Conservation (phyloP, 148 eudicot genomes). For the Amaranthus hypochondriacus region DNA sequence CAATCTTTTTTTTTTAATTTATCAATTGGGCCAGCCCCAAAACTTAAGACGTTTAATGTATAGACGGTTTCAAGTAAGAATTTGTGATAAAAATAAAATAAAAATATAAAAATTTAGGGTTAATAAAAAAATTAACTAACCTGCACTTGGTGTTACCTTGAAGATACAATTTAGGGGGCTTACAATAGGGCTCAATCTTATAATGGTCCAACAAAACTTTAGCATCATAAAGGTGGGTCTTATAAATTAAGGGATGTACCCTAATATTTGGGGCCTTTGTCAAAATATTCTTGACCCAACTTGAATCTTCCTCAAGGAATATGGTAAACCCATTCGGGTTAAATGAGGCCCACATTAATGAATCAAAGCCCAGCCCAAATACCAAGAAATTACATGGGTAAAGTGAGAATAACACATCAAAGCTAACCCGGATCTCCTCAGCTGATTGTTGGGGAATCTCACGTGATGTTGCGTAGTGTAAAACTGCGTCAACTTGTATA, state of each 20-base stretch:
- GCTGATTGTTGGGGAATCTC: constrained; percentile 40
- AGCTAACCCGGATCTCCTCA: constrained; percentile 39
- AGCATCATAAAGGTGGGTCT: constrained; percentile 45
- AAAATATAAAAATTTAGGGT: not conserved
- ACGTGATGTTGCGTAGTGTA: constrained; percentile 48
- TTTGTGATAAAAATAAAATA: too few species aligned
- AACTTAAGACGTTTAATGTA: too few species aligned
- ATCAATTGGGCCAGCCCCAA: too few species aligned
- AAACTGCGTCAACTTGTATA: constrained; percentile 40
- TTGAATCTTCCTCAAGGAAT: constrained; percentile 49
- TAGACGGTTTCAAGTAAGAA: too few species aligned
- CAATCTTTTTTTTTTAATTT: too few species aligned
- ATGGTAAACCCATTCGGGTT: constrained; percentile 48
- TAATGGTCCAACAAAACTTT: constrained; percentile 36
- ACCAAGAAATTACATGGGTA: constrained; percentile 47
- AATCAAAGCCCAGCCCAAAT: constrained; percentile 55
- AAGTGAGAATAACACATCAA: constrained; percentile 30
- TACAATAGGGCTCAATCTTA: constrained; percentile 35
- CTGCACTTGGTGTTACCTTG: constrained; percentile 40
- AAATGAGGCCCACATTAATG: constrained; percentile 55
- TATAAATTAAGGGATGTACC: constrained; percentile 32
- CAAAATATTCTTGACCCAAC: constrained; percentile 30
- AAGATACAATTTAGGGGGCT: constrained; percentile 40
- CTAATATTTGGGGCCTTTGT: constrained; percentile 33
- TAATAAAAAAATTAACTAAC: constrained; percentile 16